phyloP scores from a whole-genome alignment of 768 basidiomycete species.

The Fibroporia radiculosa region DNA sequence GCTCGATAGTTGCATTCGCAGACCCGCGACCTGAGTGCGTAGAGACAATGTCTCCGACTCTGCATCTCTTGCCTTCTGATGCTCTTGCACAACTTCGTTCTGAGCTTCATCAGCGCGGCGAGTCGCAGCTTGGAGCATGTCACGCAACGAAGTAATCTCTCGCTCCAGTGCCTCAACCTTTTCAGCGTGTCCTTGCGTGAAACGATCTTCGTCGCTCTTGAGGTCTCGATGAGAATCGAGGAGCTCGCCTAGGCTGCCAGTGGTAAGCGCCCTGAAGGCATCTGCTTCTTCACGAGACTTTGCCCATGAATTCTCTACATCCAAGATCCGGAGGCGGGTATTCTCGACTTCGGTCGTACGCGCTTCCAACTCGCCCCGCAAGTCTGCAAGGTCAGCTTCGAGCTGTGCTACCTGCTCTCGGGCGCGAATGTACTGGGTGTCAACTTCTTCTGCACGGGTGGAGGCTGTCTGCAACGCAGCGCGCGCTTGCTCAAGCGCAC shows the following conservation, averaged over 20 bases:
- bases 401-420: slow-evolving; percentile 61
- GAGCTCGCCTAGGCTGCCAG: slow-evolving; percentile 77
- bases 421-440: slow-evolving; percentile 62
- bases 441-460: slow-evolving; percentile 70
- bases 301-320: slow-evolving; percentile 86
- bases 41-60: slow-evolving; percentile 59
- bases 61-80: slow-evolving; percentile 51
- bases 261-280: slow-evolving; percentile 79
- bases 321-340: slow-evolving; percentile 54
- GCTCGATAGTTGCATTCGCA: slow-evolving; percentile 66
- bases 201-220: slow-evolving; percentile 74
- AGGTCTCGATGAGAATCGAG: slow-evolving; percentile 84
- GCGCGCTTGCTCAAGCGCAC: slow-evolving; percentile 81
- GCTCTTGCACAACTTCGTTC: slow-evolving; percentile 58
- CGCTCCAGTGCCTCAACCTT: slow-evolving; percentile 74
- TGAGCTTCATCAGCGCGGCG: slow-evolving; percentile 66
- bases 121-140: slow-evolving; percentile 72
- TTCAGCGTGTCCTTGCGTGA: slow-evolving; percentile 70
- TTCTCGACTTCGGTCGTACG: slow-evolving; percentile 68
- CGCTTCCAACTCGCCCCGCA: slow-evolving; percentile 75
- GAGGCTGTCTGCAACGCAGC: slow-evolving; percentile 70
- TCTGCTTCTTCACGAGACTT: slow-evolving; percentile 93
- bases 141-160: slow-evolving; percentile 67
- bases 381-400: slow-evolving; percentile 70
- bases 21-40: slow-evolving; percentile 63